phyloP scores from a whole-genome alignment of 2,329 filamentous ascomycete species.

The Epichloe coenophiala region DNA sequence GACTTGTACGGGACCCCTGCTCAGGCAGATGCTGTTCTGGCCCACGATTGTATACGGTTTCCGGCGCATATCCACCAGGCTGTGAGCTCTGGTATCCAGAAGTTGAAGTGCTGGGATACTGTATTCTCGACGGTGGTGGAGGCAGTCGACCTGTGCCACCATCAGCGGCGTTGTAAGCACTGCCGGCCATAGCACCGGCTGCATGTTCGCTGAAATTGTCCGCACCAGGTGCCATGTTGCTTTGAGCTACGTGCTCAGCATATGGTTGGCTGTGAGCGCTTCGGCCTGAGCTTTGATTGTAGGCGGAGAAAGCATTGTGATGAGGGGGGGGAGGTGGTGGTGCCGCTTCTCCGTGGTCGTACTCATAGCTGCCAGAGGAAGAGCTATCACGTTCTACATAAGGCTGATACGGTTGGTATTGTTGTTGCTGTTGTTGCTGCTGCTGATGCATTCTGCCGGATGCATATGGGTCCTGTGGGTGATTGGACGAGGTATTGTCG shows the following conservation, averaged over 20 bases:
- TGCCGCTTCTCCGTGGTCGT: not conserved
- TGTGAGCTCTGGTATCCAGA: constrained; percentile 10
- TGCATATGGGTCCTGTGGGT: not conserved
- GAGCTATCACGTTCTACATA: not conserved
- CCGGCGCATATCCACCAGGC: constrained; percentile 10
- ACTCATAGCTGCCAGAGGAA: not conserved
- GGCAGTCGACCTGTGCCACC: constrained; percentile 20
- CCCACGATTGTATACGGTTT: not conserved
- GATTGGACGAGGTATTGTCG: constrained; percentile 13
- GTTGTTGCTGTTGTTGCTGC: not conserved
- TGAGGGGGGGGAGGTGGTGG: constrained; percentile 6
- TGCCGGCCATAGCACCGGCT: constrained; percentile 52
- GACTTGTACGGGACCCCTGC: constrained; percentile 29
- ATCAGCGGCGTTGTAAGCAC: constrained; percentile 53
- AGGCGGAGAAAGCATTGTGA: constrained; percentile 13
- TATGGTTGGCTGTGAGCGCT: constrained; percentile 14
- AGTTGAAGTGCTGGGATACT: constrained; percentile 9
- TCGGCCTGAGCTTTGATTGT: constrained; percentile 8
- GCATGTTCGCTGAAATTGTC: constrained; percentile 54
- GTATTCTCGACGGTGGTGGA: constrained; percentile 23
- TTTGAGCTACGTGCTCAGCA: constrained; percentile 9
- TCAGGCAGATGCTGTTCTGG: constrained; percentile 11
- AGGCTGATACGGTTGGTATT: not conserved
- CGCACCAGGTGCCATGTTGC: constrained; percentile 43
- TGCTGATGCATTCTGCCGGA: not conserved